These are phyloP conservation scores for Aspergillus piperis DNA, from an alignment of 2,329 filamentous ascomycete genomes.

Conservation along the genomic window DNA sequence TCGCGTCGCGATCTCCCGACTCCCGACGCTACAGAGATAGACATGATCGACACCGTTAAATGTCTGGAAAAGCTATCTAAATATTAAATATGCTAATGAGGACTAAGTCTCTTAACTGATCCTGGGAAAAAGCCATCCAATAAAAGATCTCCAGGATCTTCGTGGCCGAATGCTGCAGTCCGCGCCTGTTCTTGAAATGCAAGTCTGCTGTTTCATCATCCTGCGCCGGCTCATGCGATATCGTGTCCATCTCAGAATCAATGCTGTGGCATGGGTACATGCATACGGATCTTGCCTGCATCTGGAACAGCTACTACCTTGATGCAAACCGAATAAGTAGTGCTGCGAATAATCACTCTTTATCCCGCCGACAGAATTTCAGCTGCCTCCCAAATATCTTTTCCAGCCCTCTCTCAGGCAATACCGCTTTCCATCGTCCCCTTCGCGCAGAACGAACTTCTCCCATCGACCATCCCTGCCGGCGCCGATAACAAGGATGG, in stretches of 20 bases:
- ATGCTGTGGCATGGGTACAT: not conserved
- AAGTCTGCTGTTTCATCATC: not conserved
- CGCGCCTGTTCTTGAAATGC: not conserved
- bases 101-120: not conserved
- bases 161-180: not conserved
- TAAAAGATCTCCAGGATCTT: not conserved
- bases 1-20: constrained; percentile 33
- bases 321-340: constrained; percentile 11
- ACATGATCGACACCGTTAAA: constrained; percentile 35
- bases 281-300: not conserved
- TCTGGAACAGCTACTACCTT: not conserved
- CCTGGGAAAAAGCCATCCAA: constrained; percentile 1
- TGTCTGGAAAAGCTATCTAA: constrained; percentile 2
- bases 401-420: constrained; percentile 79
- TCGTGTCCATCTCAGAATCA: not conserved
- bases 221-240: not conserved
- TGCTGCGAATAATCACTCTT: constrained; percentile 11
- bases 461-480: constrained; percentile 84
- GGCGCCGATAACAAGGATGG: constrained; percentile 74
- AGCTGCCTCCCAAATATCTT: constrained; percentile 62
- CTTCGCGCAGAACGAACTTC: constrained; percentile 73
- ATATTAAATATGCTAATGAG: constrained; percentile 9
- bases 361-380: constrained; percentile 14
- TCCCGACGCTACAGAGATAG: constrained; percentile 32
- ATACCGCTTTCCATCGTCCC: constrained; percentile 66